Conservation (phyloP, 352 stramenopile species). For the Globisporangium alternatum region DNA sequence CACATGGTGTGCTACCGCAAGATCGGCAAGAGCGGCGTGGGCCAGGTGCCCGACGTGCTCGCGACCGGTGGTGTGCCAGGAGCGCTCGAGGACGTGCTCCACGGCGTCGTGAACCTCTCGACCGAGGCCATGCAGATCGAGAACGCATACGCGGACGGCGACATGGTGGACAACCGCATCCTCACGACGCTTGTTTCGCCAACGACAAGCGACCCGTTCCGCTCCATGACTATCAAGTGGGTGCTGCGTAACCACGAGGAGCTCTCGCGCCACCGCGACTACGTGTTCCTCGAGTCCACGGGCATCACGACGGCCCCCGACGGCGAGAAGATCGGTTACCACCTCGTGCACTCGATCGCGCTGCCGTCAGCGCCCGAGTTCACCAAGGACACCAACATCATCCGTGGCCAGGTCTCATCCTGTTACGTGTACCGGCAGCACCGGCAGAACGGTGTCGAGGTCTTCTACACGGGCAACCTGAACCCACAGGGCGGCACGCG, state of each 20-base stretch:
- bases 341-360: constrained; percentile 58
- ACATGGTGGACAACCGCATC: constrained; percentile 26
- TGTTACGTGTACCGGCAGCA: constrained; percentile 20
- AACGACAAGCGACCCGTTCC: constrained; percentile 42
- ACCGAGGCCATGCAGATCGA: constrained; percentile 25
- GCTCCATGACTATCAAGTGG: constrained; percentile 72
- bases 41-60: constrained; percentile 16
- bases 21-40: constrained; percentile 8
- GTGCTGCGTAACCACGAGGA: constrained; percentile 61
- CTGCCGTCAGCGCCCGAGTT: constrained; percentile 38
- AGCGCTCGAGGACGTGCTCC: constrained; percentile 17
- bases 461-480: constrained; percentile 56
- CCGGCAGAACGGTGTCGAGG: constrained; percentile 14
- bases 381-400: constrained; percentile 63
- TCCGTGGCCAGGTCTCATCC: constrained; percentile 37
- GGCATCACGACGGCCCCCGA: constrained; percentile 54
- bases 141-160: constrained; percentile 16
- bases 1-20: constrained; percentile 17
- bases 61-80: constrained; percentile 10
- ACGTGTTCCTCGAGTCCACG: constrained; percentile 67
- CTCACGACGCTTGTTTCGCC: constrained; percentile 46
- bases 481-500: constrained; percentile 46
- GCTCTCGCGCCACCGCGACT: constrained; percentile 58
- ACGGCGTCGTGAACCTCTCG: constrained; percentile 21
- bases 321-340: constrained; percentile 53